Evolutionary conservation across 202 grass and related monocot species (phyloP).

Genomic region (Hordeum pubiflorum): DNA sequence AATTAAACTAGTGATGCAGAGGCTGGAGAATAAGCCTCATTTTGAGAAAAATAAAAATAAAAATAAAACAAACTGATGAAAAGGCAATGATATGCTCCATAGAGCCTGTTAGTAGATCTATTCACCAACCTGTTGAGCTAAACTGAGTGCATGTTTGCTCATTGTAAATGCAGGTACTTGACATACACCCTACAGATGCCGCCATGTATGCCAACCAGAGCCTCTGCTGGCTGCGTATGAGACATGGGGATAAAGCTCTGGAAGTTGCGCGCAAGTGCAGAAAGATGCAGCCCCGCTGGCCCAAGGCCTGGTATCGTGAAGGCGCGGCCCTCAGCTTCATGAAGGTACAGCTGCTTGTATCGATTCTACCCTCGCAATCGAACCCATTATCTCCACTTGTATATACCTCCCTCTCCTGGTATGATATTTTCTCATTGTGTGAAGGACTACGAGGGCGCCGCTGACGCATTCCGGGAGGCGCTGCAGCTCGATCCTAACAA

Average conservation of each 20-base stretch:
- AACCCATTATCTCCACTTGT: not conserved
- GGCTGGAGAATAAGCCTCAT: not conserved
- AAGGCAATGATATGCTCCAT: not conserved
- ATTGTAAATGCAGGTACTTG: slow-evolving; percentile 21
- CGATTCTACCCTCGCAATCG: not conserved
- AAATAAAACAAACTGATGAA: not conserved
- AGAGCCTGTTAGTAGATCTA: not conserved
- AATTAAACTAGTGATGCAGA: not conserved
- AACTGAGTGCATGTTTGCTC: not conserved
- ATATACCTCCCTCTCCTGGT: not conserved
- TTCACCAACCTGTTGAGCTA: not conserved
- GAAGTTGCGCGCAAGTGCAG: slow-evolving; percentile 12
- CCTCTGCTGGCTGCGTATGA: slow-evolving; percentile 37
- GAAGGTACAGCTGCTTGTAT: not conserved
- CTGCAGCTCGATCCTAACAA: slow-evolving; percentile 14
- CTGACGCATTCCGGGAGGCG: not conserved
- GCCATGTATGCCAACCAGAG: slow-evolving; percentile 38
- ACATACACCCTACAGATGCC: slow-evolving; percentile 10
- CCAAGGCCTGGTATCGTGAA: slow-evolving; percentile 34
- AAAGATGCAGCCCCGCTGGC: slow-evolving; percentile 11
- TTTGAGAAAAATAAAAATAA: not conserved
- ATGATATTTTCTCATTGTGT: not conserved
- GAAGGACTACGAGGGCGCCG: slow-evolving; percentile 8
- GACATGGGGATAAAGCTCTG: slow-evolving; percentile 15
- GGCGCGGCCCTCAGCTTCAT: slow-evolving; percentile 13